Evolutionary conservation across 2,329 filamentous ascomycete species (phyloP), one percentile per base, ranked within the genome.

Genomic region (Alternaria sp.): DNA sequence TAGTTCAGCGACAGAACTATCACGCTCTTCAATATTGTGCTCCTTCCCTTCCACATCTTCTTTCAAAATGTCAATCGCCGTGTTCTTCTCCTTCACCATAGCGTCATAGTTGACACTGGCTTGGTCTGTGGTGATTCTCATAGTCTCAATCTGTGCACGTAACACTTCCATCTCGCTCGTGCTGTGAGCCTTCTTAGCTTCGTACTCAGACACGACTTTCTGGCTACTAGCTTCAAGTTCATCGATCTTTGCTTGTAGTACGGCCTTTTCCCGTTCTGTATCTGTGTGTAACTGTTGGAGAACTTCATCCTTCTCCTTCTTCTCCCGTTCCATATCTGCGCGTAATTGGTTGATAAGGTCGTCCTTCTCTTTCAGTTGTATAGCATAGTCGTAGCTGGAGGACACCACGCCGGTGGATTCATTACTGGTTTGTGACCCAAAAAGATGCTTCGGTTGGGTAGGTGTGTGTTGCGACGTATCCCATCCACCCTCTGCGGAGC

Each of bases 11-110:
- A 62, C 53, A 13, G 50, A 32, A 5, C 13, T 36, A 19, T 62
- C 49, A 36, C 60, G 60, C 32, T 62, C 60, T 11, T 59, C 32
- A 10, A 62, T 51, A 49, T 62, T 62, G 19, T 54, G 49, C 11
- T 62, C 60, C 32, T 76, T 79, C 13, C 76, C 76, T 60, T 79
- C 76, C 2, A 63, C 57, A 36, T 79, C 77, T 62, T 79, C 76
- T 43, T 75, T 77, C 47, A 77, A 61, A 23, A 75, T 68, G 45
- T 75, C 76, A 36, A 79, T 74, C 3, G 67, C 72, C 11, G 68
- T 25, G 17, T 72, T 67, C 15, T 77, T 77, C 46, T 78, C 77
- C 43, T 68, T 77, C 23, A 54, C 66, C 12, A 67, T 36, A 10
- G 69, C 65, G 47, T 74, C 73, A 5, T 64, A 66, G 21, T 72